Evolutionary conservation across 164 flowering plant species (phyloP), one percentile per base, ranked within the genome.

Genomic region (Aristolochia californica): DNA sequence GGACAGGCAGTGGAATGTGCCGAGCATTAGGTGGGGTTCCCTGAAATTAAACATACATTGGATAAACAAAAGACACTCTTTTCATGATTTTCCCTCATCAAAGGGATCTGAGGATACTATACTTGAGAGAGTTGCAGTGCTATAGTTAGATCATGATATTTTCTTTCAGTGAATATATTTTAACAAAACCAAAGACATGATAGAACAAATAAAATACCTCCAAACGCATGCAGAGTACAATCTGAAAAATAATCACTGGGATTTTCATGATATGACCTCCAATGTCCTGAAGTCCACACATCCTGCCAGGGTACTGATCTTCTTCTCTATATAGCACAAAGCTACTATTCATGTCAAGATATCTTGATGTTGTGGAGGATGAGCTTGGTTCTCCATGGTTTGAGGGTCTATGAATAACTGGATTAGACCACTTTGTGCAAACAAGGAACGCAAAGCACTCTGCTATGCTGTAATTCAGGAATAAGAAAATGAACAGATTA

Each of bases 201-300:
- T 5, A 13, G 23, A 5, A 22, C 14, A 12, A 20, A 11, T 16
- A 49, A 14, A 50, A 18, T 80, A 91, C 98, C 96, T 88, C 96
- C 64, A 91, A 70, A 60, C 64, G 79, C 96, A 91, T 88, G 55
- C 85, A 85, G 58, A 91, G 93, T 22, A 91, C 68, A 67, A 88
- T 60, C 73, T 91, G 88, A 58, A 91, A 91, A 58, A 44, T 56
- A 48, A 88, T 72, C 5, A 91, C 43, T 20, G 93, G 96, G 66
- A 91, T 69, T 74, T 91, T 91, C 84, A 91, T 91, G 40, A 88
- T 60, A 71, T 88, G 98, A 58, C 98, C 98, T 57, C 98, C 95
- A 62, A 88, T 78, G 55, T 88, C 90, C 66, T 78, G 85, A 62
- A 80, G 71, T 62, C 72, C 70, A 67, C 98, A 86, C 53, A 80